Conservation (phyloP, 169 alveolate species). For the Plasmodium knowlesi region DNA sequence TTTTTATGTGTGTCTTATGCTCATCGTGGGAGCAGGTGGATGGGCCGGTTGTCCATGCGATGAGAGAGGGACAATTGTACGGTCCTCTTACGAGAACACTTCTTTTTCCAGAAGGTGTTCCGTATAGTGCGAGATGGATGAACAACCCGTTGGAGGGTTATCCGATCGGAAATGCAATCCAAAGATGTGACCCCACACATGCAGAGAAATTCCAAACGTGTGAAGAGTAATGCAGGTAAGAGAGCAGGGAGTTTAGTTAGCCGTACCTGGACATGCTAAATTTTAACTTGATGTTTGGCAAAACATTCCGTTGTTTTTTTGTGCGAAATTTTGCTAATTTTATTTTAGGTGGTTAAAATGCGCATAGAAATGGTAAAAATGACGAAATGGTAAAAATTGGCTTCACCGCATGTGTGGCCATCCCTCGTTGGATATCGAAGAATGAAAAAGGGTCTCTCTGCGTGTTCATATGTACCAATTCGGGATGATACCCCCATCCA, state of each 20-base stretch:
- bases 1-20: no score
- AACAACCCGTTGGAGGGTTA: no score
- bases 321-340: neutral
- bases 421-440: neutral
- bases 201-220: neutral
- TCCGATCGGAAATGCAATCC: neutral
- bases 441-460: neutral
- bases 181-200: neutral
- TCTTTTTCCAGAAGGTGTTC: neutral
- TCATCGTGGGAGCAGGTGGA: no score
- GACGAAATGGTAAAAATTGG: neutral
- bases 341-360: neutral
- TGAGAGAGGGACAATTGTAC: no score
- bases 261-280: neutral
- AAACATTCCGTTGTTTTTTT: neutral
- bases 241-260: neutral
- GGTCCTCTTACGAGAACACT: neutral
- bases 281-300: neutral
- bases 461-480: neutral
- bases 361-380: neutral
- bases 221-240: neutral
- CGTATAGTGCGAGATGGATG: no score
- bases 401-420: neutral
- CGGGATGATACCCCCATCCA: neutral
- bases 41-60: no score